Conservation (phyloP, 306 rosid species). For the Vigna angularis region DNA sequence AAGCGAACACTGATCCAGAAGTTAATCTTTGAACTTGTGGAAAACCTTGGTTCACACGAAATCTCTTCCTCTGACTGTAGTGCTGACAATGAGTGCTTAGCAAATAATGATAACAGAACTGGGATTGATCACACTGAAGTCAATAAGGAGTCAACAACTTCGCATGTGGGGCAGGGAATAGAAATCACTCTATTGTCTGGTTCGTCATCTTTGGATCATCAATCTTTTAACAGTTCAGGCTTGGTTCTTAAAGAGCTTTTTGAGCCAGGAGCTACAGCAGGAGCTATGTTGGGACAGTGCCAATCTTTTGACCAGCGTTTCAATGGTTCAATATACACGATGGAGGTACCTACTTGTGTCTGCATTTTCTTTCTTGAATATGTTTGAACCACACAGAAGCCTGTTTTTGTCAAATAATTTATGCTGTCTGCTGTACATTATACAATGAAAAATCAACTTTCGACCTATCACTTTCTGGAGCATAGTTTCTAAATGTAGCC, state of each 20-base stretch:
- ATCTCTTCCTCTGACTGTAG: conserved; percentile 58
- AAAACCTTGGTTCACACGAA: conserved; percentile 53
- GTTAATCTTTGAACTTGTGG: conserved; percentile 77
- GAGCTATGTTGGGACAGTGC: conserved; percentile 60
- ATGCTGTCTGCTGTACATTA: conserved; percentile 21
- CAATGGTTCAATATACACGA: conserved; percentile 54
- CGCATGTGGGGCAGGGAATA: conserved; percentile 65
- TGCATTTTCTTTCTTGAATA: conserved; percentile 20
- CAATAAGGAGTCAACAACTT: conserved; percentile 55
- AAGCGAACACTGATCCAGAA: conserved; percentile 91
- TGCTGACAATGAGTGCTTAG: conserved; percentile 53
- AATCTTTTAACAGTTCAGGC: conserved; percentile 63
- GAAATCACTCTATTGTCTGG: conserved; percentile 82
- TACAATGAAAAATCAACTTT: not conserved
- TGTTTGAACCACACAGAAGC: conserved; percentile 8
- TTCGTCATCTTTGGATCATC: conserved; percentile 67
- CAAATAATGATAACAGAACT: conserved; percentile 52
- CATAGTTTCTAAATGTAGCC: conserved; percentile 19
- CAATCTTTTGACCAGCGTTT: conserved; percentile 69
- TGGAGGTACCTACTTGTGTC: conserved; percentile 57
- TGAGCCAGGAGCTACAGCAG: conserved; percentile 68
- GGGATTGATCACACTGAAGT: conserved; percentile 51
- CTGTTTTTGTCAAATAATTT: conserved; percentile 19
- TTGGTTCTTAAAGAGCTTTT: conserved; percentile 85
- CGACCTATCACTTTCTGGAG: too few relatives aligned